A percentile compares a stretch with the other conserved stretches of the same genome.
phyloP scores from a whole-genome alignment of 192 early-diverging fungal species.

The Dissophora ornata region DNA sequence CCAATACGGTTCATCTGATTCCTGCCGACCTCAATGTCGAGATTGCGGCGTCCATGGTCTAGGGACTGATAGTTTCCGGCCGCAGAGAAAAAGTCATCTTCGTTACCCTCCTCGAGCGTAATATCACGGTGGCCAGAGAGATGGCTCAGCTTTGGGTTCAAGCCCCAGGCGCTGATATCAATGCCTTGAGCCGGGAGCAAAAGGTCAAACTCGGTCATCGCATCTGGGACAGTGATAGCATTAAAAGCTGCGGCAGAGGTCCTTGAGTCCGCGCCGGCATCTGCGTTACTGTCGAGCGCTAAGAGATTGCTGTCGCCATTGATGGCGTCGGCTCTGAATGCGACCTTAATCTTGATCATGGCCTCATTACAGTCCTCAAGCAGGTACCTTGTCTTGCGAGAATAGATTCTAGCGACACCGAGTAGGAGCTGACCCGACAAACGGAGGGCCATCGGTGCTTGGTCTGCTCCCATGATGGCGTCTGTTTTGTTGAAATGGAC shows the following conservation, averaged over 20 bases:
- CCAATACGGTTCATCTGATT: slow-evolving; percentile 54
- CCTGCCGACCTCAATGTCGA: slow-evolving; percentile 52
- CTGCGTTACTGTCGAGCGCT: slow-evolving; percentile 58
- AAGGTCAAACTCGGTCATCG: slow-evolving; percentile 92
- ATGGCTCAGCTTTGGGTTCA: slow-evolving; percentile 52
- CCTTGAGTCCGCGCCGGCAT: slow-evolving; percentile 79
- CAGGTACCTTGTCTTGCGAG: slow-evolving; percentile 94
- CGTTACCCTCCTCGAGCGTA: slow-evolving; percentile 53
- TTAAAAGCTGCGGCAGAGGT: slow-evolving; percentile 67
- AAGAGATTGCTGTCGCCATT: slow-evolving; percentile 65
- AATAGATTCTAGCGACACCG: slow-evolving; percentile 95
- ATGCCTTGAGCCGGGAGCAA: slow-evolving; percentile 74
- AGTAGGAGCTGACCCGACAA: slow-evolving; percentile 96
- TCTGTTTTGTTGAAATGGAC: slow-evolving; percentile 58
- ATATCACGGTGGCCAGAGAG: slow-evolving; percentile 78
- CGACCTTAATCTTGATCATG: slow-evolving; percentile 93
- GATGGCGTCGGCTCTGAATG: slow-evolving; percentile 72
- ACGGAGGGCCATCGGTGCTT: slow-evolving; percentile 91
- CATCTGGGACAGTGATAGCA: slow-evolving; percentile 90
- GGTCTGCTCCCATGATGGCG: slow-evolving; percentile 82
- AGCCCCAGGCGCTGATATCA: slow-evolving; percentile 46
- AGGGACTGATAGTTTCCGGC: slow-evolving; percentile 16
- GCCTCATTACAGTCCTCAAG: slow-evolving; percentile 98
- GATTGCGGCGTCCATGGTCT: slow-evolving; percentile 40
- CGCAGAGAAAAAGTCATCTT: slow-evolving; percentile 19